These are phyloP conservation scores for Debaryomyces subglobosus DNA, from an alignment of 1,139 yeast species.

Conservation along the genomic window DNA sequence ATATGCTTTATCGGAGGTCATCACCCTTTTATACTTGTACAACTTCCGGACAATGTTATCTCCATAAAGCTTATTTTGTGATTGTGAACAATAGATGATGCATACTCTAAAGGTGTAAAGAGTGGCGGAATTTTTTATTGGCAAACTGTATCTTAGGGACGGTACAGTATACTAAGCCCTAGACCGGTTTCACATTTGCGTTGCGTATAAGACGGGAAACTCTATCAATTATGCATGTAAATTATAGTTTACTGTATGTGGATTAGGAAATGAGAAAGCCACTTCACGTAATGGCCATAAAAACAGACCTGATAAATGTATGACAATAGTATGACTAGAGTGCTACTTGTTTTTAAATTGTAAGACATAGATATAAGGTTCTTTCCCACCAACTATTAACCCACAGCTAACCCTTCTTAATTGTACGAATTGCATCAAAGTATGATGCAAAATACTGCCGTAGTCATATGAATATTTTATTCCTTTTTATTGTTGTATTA, in stretches of 20 bases:
- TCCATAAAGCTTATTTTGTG: neutral
- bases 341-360: neutral
- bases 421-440: neutral
- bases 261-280: neutral
- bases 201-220: neutral
- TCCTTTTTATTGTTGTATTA: conserved; percentile 3
- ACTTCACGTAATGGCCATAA: neutral
- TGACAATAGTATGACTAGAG: neutral
- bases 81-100: neutral
- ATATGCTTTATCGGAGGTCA: neutral
- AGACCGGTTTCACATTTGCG: neutral
- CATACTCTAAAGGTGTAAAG: neutral
- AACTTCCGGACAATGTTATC: neutral
- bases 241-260: neutral
- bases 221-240: neutral
- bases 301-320: neutral
- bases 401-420: conserved; percentile 3
- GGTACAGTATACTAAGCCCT: neutral
- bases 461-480: neutral
- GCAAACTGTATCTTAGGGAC: neutral
- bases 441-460: neutral
- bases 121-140: neutral
- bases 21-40: neutral
- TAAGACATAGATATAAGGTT: neutral
- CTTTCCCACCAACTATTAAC: neutral